Percentiles rank a stretch among this genome's conserved stretches.
Conservation (phyloP, 305 asterid species). For the Fraxinus paxiana region DNA sequence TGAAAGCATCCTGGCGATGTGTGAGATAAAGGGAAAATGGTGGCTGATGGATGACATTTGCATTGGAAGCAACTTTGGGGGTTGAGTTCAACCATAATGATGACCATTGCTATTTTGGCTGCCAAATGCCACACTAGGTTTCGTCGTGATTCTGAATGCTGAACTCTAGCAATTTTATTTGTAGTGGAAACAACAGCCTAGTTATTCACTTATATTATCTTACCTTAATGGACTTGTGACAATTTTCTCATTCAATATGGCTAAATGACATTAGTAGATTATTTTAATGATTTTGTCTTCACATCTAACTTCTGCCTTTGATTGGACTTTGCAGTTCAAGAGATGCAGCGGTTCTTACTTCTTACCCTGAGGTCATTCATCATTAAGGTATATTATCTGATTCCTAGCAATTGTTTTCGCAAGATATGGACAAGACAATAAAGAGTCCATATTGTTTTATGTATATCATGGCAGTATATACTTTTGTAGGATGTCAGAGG, state of each 20-base stretch:
- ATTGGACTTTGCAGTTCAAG: conserved; percentile 59
- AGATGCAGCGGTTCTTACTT: conserved; percentile 53
- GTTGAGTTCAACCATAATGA: no score
- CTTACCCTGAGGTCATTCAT: conserved; percentile 55
- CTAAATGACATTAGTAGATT: not conserved
- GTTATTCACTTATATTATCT: not conserved
- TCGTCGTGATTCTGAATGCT: not conserved
- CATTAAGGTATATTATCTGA: conserved; percentile 49
- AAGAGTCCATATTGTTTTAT: not conserved
- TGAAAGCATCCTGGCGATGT: no score
- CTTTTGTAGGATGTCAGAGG: not conserved
- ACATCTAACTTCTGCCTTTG: conserved; percentile 12
- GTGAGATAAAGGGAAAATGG: no score
- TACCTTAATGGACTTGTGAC: not conserved
- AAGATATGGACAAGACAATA: not conserved
- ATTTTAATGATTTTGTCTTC: not conserved
- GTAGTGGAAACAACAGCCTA: not conserved
- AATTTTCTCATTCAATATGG: not conserved
- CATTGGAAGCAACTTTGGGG: no score
- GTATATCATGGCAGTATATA: not conserved
- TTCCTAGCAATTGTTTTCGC: conserved; percentile 5
- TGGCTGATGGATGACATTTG: no score
- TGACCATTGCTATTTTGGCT: no score
- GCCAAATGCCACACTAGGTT: not conserved
- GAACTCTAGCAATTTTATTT: not conserved